Conservation (phyloP, 179 eudicot genomes). For the Beta lomatogona region DNA sequence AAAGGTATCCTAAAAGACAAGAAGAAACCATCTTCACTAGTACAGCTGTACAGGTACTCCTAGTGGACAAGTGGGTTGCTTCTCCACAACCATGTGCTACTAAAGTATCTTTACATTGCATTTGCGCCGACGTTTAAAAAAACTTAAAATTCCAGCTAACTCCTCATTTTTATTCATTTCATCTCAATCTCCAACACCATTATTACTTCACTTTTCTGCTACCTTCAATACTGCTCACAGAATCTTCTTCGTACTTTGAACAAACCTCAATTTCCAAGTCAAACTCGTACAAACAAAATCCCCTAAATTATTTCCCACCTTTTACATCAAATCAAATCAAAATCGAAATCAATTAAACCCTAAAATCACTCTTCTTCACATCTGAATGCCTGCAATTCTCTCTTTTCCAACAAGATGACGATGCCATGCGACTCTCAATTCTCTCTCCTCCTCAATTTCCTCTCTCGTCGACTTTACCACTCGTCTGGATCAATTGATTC, state of each 20-base stretch:
- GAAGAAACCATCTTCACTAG: too few species aligned
- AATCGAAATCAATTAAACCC: not conserved
- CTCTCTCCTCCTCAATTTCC: slow-evolving; percentile 29
- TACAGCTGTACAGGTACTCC: too few species aligned
- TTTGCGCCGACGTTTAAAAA: too few species aligned
- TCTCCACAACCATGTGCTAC: too few species aligned
- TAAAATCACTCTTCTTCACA: not conserved
- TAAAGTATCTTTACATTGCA: too few species aligned
- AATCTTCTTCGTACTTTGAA: not conserved
- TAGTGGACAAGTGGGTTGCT: too few species aligned
- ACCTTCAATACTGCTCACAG: not conserved
- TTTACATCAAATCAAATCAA: not conserved
- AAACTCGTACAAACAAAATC: not conserved
- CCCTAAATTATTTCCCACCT: not conserved
- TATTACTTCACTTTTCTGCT: too few species aligned
- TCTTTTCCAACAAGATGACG: slow-evolving; percentile 3
- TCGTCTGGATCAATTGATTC: slow-evolving; percentile 9
- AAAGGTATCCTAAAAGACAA: too few species aligned
- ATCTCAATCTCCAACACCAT: too few species aligned
- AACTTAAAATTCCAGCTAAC: too few species aligned
- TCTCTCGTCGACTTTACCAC: slow-evolving; percentile 25
- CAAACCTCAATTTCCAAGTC: not conserved
- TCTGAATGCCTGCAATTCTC: slow-evolving; percentile 18
- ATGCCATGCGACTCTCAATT: slow-evolving; percentile 26
- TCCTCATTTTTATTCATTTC: too few species aligned